Evolutionary conservation across 306 rosid genomes (phyloP).

Genomic region (Ceratonia siliqua): DNA sequence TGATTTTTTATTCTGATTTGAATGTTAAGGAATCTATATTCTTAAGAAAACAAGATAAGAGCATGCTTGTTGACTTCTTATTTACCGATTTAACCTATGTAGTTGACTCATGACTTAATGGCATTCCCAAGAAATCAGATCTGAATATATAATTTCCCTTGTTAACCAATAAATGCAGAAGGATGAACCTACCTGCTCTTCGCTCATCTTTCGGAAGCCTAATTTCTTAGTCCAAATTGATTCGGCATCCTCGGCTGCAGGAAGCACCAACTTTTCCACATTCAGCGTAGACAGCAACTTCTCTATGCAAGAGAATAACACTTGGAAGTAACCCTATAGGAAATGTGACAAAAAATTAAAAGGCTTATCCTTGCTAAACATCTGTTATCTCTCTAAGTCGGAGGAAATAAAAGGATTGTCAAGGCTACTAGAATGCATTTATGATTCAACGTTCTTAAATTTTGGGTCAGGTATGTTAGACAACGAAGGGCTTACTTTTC

Average conservation of each 20-base stretch:
- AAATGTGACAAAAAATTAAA: conserved; percentile 13
- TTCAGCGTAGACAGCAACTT: conserved; percentile 72
- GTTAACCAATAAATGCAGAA: conserved; percentile 4
- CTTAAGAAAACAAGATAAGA: not conserved
- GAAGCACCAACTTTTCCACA: conserved; percentile 92
- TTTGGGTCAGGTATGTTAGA: not conserved
- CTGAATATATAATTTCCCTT: not conserved
- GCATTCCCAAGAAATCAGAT: not conserved
- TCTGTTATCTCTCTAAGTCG: conserved; percentile 12
- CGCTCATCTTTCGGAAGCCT: conserved; percentile 86
- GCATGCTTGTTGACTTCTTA: not conserved
- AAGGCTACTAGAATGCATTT: not conserved
- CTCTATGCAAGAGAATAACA: conserved; percentile 84
- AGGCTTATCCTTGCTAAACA: conserved; percentile 13
- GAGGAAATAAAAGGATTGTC: not conserved
- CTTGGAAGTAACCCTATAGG: conserved; percentile 93
- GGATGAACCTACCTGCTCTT: conserved; percentile 72
- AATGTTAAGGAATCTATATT: not conserved
- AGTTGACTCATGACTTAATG: not conserved
- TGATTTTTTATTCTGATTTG: too few relatives aligned
- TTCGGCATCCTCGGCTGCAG: conserved; percentile 98
- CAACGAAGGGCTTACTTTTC: conserved; percentile 64
- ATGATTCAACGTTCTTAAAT: conserved; percentile 7
- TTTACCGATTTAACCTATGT: not conserved
- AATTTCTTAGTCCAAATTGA: conserved; percentile 95